Percentiles rank a stretch among this genome's conserved stretches.
phyloP scores from a whole-genome alignment of 2,329 filamentous ascomycete genomes.

The Xylaria arbuscula region DNA sequence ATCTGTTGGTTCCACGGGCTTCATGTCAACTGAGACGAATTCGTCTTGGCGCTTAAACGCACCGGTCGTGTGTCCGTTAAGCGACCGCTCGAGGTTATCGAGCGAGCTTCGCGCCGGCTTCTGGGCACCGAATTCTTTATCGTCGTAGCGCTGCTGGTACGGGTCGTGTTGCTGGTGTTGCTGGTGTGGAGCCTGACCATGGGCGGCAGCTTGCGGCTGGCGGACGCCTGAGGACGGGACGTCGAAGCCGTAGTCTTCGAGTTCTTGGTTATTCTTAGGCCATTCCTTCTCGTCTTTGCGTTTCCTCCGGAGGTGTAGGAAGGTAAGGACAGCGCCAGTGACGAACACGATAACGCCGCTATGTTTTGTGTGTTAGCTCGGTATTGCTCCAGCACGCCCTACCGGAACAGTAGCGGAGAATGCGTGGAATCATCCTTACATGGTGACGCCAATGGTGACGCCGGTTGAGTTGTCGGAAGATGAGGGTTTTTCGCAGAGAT shows the following conservation, averaged over 20 bases:
- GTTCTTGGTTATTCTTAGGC: slow-evolving; percentile 48
- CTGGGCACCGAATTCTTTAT: slow-evolving; percentile 17
- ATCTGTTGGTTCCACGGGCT: slow-evolving; percentile 36
- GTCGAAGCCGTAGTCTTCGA: slow-evolving; percentile 49
- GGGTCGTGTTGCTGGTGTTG: slow-evolving; percentile 20
- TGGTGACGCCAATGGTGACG: slow-evolving; percentile 43
- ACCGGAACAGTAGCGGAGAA: neutral
- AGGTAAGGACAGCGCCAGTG: slow-evolving; percentile 38
- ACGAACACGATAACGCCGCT: slow-evolving; percentile 43
- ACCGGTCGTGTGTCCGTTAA: slow-evolving; percentile 36
- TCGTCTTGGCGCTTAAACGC: slow-evolving; percentile 38
- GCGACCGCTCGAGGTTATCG: slow-evolving; percentile 36
- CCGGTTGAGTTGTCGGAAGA: slow-evolving; percentile 36
- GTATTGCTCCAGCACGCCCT: too few relatives aligned
- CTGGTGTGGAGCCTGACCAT: neutral
- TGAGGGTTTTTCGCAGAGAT: slow-evolving; percentile 48
- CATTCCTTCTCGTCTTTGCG: slow-evolving; percentile 45
- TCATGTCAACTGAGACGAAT: slow-evolving; percentile 37
- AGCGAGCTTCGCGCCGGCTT: slow-evolving; percentile 24
- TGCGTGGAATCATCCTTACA: slow-evolving; percentile 38
- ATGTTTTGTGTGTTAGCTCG: slow-evolving; percentile 20
- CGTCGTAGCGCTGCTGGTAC: slow-evolving; percentile 11
- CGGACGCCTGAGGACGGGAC: slow-evolving; percentile 29
- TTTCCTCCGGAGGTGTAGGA: slow-evolving; percentile 45
- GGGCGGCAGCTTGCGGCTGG: slow-evolving; percentile 20